Base-by-base conservation (phyloP, 805 yeast genomes). In the Zygosaccharomyces bisporus region DNA sequence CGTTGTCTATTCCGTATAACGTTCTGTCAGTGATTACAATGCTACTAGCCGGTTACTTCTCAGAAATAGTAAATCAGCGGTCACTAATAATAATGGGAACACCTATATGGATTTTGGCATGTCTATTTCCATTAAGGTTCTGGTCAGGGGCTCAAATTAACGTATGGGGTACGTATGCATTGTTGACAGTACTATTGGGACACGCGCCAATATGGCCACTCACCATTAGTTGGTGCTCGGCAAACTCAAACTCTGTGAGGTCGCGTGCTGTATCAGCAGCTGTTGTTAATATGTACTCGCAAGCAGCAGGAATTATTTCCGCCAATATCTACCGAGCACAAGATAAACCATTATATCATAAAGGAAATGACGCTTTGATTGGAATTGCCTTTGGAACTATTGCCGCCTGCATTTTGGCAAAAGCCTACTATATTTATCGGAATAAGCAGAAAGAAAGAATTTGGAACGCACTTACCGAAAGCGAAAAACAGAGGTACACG, bases 191-290 rank as follows among this genome's bases (percentile, higher is more conserved):
- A 1, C 44, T 70, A 16, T 50, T 70, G 14, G 57, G 77, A 29
- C 74, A 73, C 18, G 67, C 70, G 29, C 76, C 80, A 0, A 64
- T 73, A n/a, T 79, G 77, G 63, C 77, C 84, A 1, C 61, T 81
- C 39, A 66, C 74, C 47, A 81, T 78, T 20, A 67, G 76, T 20
- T 78, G 86, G 80, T 73, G 79, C 45, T 80, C 88, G 0, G 60
- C 76, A 21, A 81, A 81, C 53, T 73, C 86, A 7, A 76, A 78
- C 58, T 70, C 82, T 1, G 83, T 83, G 20, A 64, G 81, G n/a
- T 67, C 78, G 2, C 68, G 90, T 52, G 76, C 88, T 0, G 79
- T 83, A 4, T 73, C 83, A 10, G 77, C 86, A 0, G 80, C 88
- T 0, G 45, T 83, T 37, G 81, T 77, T 56, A 83, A 82, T 54